Conservation (phyloP, 176 grass and related monocot genomes). For the Sorghum bicolor region Sorghum_bicolor_NCBIv3 NC_012870.2:78007001-78007500, state of each 20-base stretch:
- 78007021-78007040: conserved; percentile 52
- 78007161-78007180: conserved; percentile 69
- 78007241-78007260: conserved; percentile 64
- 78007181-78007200: conserved; percentile 70
- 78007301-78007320: neutral
- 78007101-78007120: conserved; percentile 88
- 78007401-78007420: neutral
- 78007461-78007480: conserved; percentile 82
- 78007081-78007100: conserved; percentile 90
- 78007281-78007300: neutral
- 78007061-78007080: conserved; percentile 64
- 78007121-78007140: conserved; percentile 72
- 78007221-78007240: conserved; percentile 70
- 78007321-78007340: neutral
- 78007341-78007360: neutral
- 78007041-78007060: conserved; percentile 69
- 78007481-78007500: conserved; percentile 76
- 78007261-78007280: neutral
- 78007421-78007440: neutral
- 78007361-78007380: conserved; percentile 6
- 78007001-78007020: neutral
- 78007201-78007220: conserved; percentile 60
- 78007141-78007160: conserved; percentile 55
- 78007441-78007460: conserved; percentile 63
- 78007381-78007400: neutral